phyloP scores from a whole-genome alignment of 495 filamentous ascomycete genomes.

The Aspergillus heteromorphus region DNA sequence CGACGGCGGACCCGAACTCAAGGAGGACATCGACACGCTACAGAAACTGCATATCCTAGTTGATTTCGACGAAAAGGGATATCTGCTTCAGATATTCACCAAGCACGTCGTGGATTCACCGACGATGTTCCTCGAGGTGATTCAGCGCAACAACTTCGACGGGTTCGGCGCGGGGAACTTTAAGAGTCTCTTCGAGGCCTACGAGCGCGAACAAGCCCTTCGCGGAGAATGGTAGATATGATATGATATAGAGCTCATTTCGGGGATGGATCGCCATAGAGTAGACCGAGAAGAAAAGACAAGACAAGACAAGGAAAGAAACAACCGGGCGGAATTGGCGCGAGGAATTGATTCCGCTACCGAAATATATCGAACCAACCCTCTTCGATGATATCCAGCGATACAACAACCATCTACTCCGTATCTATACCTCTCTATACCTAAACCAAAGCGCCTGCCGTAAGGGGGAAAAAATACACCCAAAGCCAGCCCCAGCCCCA shows the following conservation, averaged over 20 bases:
- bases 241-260: too few species aligned
- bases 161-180: conserved; percentile 87
- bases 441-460: too few species aligned
- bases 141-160: conserved; percentile 71
- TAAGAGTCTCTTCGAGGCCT: conserved; percentile 79
- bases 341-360: neutral
- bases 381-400: too few species aligned
- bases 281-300: too few species aligned
- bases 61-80: conserved; percentile 79
- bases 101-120: conserved; percentile 79
- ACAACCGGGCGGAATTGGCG: neutral
- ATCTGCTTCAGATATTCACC: conserved; percentile 74
- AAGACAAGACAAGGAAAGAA: neutral
- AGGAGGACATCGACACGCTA: conserved; percentile 63
- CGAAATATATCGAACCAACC: too few species aligned
- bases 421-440: too few species aligned
- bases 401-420: too few species aligned
- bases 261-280: too few species aligned
- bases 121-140: conserved; percentile 83
- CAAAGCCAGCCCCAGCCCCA: too few species aligned
- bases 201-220: conserved; percentile 71
- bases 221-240: conserved; percentile 19
- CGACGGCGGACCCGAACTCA: conserved; percentile 36
- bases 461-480: too few species aligned
- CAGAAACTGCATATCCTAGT: conserved; percentile 64